phyloP scores from a whole-genome alignment of 202 grass and related monocot species.

The Thinopyrum obtusiflorum region DNA sequence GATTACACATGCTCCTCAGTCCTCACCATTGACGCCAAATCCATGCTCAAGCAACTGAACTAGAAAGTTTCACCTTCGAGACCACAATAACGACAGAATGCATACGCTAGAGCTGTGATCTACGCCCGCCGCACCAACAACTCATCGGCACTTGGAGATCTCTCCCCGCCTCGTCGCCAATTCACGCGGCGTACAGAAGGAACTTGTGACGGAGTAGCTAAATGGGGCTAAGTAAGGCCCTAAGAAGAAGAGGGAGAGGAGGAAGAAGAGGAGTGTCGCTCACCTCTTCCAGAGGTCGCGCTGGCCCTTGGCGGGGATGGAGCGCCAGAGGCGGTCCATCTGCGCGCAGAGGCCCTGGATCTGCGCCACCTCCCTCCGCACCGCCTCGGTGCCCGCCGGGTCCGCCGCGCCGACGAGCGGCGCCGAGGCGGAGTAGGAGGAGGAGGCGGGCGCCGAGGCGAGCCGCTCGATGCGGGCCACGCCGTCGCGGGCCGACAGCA shows the following conservation, averaged over 20 bases:
- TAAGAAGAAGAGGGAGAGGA: too few relatives aligned
- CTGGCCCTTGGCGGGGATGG: conserved; percentile 74
- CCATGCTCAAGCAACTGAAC: not conserved
- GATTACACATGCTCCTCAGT: not conserved
- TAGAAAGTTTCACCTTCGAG: not conserved
- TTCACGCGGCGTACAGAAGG: not conserved
- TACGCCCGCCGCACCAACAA: not conserved
- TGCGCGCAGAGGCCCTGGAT: conserved; percentile 89
- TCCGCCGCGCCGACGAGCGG: conserved; percentile 44
- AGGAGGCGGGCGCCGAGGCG: conserved; percentile 58
- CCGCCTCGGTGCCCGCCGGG: conserved; percentile 41
- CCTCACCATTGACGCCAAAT: not conserved
- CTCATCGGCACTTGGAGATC: not conserved
- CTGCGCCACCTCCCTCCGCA: conserved; percentile 69
- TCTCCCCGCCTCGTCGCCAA: not conserved
- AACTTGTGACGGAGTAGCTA: not conserved
- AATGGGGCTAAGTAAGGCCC: not conserved
- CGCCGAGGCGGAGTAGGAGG: conserved; percentile 53
- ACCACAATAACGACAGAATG: not conserved
- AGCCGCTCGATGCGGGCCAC: conserved; percentile 73
- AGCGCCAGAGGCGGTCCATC: conserved; percentile 95
- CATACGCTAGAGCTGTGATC: not conserved
- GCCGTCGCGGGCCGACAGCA: conserved; percentile 64
- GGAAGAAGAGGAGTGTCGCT: not conserved
- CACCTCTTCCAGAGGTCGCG: conserved; percentile 99